phyloP scores from a whole-genome alignment of 108 stramenopile genomes.

The Pelagomonas calceolata region DNA sequence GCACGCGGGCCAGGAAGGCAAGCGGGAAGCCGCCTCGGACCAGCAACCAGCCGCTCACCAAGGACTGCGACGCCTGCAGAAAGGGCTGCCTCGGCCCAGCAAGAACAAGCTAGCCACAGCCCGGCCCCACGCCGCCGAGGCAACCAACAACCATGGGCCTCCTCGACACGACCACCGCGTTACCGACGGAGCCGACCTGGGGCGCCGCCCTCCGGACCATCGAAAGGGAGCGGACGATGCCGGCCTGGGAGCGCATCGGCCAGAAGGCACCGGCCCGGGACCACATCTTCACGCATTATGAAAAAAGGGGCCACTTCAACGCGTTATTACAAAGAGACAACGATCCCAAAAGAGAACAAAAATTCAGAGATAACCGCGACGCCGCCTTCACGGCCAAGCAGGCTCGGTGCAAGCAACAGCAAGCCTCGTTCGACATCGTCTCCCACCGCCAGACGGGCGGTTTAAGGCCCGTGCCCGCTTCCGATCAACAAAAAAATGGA shows the following conservation, averaged over 20 bases:
- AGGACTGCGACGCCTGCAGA: too few relatives aligned
- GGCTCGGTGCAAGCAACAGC: too few relatives aligned
- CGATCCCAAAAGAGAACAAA: background rate
- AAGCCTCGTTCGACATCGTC: background rate
- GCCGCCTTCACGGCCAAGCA: background rate
- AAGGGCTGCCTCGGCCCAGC: too few relatives aligned
- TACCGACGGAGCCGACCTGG: background rate
- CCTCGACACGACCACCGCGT: background rate
- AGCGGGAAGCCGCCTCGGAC: too few relatives aligned
- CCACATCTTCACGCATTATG: background rate
- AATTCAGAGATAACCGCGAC: background rate
- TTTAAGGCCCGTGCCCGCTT: too few relatives aligned
- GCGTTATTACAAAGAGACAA: background rate
- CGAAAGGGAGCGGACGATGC: background rate
- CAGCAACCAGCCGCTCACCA: too few relatives aligned
- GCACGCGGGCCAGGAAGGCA: too few relatives aligned
- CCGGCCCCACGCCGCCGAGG: too few relatives aligned
- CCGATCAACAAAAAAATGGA: too few relatives aligned
- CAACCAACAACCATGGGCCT: too few relatives aligned
- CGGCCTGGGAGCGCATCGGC: background rate
- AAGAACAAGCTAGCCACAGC: too few relatives aligned
- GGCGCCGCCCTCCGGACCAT: background rate
- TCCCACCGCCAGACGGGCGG: background rate
- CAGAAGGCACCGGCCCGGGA: background rate
- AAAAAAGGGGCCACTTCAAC: background rate